These are phyloP conservation scores for Neurospora sp. DNA, from an alignment of 495 filamentous ascomycete genomes.

Conservation along the genomic window DNA sequence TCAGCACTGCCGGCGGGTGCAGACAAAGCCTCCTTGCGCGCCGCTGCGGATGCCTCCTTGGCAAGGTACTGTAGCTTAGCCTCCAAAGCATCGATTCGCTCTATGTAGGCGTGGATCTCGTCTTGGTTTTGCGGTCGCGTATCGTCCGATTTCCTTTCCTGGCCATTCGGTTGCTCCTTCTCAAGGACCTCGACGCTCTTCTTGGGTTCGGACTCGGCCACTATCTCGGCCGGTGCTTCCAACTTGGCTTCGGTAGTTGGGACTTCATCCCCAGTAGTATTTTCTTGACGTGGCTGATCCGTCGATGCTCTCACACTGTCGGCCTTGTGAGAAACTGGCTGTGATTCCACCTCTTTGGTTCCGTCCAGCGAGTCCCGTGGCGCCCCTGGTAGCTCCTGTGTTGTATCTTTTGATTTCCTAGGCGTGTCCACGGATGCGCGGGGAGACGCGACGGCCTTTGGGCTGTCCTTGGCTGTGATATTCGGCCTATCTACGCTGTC, in stretches of 20 bases:
- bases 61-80: slow-evolving; percentile 82
- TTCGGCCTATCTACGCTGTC: slow-evolving; percentile 16
- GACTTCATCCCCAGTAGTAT: not conserved
- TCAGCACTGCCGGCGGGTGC: slow-evolving; percentile 56
- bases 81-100: slow-evolving; percentile 87
- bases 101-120: slow-evolving; percentile 71
- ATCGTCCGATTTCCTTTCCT: slow-evolving; percentile 49
- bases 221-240: not conserved
- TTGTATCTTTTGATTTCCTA: slow-evolving; percentile 9
- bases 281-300: slow-evolving; percentile 2
- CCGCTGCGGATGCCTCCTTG: slow-evolving; percentile 62
- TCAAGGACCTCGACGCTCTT: not conserved
- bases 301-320: not conserved
- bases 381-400: not conserved
- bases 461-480: slow-evolving; percentile 5
- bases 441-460: slow-evolving; percentile 5
- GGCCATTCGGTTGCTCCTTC: slow-evolving; percentile 13
- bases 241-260: not conserved
- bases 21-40: slow-evolving; percentile 50
- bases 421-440: slow-evolving; percentile 14
- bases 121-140: slow-evolving; percentile 60
- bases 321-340: not conserved
- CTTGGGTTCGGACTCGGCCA: not conserved
- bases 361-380: not conserved
- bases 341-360: not conserved